Percentiles rank a stretch among this genome's conserved stretches.
These are phyloP conservation scores for Pistacia integerrima DNA, from an alignment of 345 rosid species.

Conservation along the genomic window DNA sequence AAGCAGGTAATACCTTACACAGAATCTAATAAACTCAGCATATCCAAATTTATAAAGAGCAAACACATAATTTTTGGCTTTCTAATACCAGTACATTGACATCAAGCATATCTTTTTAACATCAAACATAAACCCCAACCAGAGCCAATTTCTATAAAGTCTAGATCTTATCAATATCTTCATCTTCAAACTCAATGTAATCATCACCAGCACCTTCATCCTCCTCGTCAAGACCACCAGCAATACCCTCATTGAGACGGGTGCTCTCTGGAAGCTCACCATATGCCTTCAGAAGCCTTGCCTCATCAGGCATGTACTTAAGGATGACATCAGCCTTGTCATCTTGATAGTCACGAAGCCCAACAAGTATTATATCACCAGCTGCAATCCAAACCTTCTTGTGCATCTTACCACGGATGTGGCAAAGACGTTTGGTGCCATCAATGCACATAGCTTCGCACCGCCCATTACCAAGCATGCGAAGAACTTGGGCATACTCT, in stretches of 20 bases:
- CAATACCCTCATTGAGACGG: constrained; percentile 70
- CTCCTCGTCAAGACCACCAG: constrained; percentile 63
- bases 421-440: constrained; percentile 64
- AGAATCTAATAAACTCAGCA: constrained; percentile 4
- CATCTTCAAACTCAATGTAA: constrained; percentile 75
- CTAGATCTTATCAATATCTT: constrained; percentile 77
- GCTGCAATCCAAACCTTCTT: constrained; percentile 91
- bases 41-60: constrained; percentile 4
- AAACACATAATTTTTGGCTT: constrained; percentile 11
- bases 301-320: constrained; percentile 83
- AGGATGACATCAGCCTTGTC: constrained; percentile 86
- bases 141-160: background rate
- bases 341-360: constrained; percentile 77
- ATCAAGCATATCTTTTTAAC: constrained; percentile 1
- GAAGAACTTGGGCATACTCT: constrained; percentile 70
- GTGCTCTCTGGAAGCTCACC: constrained; percentile 78
- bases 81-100: constrained; percentile 13
- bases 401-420: constrained; percentile 85
- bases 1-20: constrained; percentile 3
- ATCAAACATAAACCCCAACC: constrained; percentile 13
- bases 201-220: constrained; percentile 58
- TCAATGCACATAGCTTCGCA: constrained; percentile 75
- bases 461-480: constrained; percentile 78
- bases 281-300: constrained; percentile 74
- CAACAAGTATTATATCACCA: constrained; percentile 76